Percentiles rank a stretch among this genome's conserved stretches.
Conservation (phyloP, 2,329 filamentous ascomycete species). For the Shiraia bambusicola region DNA sequence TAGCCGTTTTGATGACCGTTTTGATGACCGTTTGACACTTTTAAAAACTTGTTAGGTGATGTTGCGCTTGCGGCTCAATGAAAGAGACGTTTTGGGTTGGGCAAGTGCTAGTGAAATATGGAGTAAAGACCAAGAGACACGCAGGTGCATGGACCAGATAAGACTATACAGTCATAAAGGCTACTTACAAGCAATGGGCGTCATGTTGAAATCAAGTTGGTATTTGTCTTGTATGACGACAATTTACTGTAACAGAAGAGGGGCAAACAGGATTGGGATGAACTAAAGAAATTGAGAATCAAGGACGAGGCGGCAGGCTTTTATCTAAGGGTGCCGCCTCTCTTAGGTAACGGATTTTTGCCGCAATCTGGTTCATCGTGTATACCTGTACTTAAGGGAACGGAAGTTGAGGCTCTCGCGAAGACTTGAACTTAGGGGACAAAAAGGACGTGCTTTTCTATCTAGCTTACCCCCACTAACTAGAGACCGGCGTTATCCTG, state of each 20-base stretch:
- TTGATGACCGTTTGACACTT: slow-evolving; percentile 5
- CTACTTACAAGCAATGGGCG: too few species aligned
- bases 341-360: slow-evolving; percentile 40
- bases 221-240: too few species aligned
- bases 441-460: slow-evolving; percentile 24
- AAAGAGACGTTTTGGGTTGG: too few species aligned
- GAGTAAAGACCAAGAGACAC: too few species aligned
- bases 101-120: too few species aligned
- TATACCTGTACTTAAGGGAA: slow-evolving; percentile 40
- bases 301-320: slow-evolving; percentile 23
- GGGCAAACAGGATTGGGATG: not conserved
- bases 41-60: not conserved
- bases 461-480: slow-evolving; percentile 35
- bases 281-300: not conserved
- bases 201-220: too few species aligned
- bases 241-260: not conserved
- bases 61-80: too few species aligned
- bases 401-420: slow-evolving; percentile 18
- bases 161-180: too few species aligned
- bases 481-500: slow-evolving; percentile 25
- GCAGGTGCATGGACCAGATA: too few species aligned
- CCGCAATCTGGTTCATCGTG: slow-evolving; percentile 30
- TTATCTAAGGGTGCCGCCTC: slow-evolving; percentile 31
- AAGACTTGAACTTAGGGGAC: slow-evolving; percentile 37
- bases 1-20: slow-evolving; percentile 8